phyloP scores from a whole-genome alignment of 2,329 filamentous ascomycete species.

The Coniochaeta ligniaria region DNA sequence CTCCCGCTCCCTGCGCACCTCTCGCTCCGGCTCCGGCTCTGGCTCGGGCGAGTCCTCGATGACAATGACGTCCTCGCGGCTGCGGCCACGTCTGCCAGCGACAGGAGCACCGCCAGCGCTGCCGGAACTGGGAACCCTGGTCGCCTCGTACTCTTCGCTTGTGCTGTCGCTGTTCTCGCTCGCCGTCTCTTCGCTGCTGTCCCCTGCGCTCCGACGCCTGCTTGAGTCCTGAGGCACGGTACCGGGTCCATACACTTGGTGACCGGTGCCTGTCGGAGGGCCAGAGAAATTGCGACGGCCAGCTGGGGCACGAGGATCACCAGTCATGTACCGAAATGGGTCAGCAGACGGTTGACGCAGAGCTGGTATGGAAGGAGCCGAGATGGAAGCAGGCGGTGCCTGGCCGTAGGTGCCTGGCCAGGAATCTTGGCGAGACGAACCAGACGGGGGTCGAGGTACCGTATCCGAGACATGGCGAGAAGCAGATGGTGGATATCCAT shows the following conservation, averaged over 20 bases:
- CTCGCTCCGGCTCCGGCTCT: constrained; percentile 11
- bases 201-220: constrained; percentile 5
- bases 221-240: neutral
- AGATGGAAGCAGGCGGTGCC: constrained; percentile 13
- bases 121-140: constrained; percentile 3
- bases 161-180: constrained; percentile 5
- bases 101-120: constrained; percentile 2
- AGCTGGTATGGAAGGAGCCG: constrained; percentile 18
- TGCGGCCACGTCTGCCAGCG: constrained; percentile 8
- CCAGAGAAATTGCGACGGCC: constrained; percentile 30
- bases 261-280: constrained; percentile 17
- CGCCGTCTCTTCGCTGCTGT: constrained; percentile 4
- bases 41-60: constrained; percentile 20
- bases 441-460: constrained; percentile 17
- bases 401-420: constrained; percentile 11
- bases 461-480: constrained; percentile 39
- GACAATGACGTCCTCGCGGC: constrained; percentile 31
- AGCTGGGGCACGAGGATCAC: constrained; percentile 29
- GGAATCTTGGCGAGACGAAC: constrained; percentile 22
- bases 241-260: neutral
- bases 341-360: constrained; percentile 26
- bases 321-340: constrained; percentile 47
- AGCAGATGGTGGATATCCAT: constrained; percentile 16
- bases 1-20: constrained; percentile 16
- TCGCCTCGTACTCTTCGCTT: neutral